phyloP scores from a whole-genome alignment of 163 green algal genomes.

The Chlamydomonas reinhardtii region DNA sequence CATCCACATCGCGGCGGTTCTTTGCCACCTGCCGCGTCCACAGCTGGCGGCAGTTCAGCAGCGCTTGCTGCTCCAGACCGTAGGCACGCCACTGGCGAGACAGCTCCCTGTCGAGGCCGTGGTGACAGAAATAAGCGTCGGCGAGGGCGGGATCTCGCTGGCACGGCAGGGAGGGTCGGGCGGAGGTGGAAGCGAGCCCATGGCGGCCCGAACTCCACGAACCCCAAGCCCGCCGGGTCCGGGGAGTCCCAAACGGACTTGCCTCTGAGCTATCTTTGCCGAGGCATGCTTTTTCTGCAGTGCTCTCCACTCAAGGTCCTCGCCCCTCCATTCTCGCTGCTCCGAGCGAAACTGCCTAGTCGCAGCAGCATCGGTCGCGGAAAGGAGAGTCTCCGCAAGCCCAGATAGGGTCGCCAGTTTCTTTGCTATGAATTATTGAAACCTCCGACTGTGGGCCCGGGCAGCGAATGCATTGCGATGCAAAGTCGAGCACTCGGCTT shows the following conservation, averaged over 20 bases:
- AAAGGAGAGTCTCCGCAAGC: no score
- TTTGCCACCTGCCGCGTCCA: conserved; percentile 74
- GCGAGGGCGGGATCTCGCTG: not conserved
- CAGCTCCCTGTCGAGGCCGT: not conserved
- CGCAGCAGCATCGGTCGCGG: no score
- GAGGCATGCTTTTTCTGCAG: not conserved
- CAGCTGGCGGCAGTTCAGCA: conserved; percentile 78
- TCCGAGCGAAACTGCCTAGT: not conserved
- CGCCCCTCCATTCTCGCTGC: not conserved
- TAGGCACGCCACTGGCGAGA: conserved; percentile 52
- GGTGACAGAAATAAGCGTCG: no score
- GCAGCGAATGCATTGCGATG: no score
- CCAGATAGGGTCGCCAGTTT: no score
- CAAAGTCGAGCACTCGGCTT: no score
- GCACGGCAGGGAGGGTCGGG: no score
- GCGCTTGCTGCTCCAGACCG: conserved; percentile 71
- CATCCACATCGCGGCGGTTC: conserved; percentile 75
- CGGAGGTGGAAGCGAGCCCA: no score
- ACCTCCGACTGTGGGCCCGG: no score
- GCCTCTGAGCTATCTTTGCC: not conserved
- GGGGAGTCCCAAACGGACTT: no score
- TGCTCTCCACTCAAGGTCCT: not conserved
- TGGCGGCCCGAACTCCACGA: not conserved
- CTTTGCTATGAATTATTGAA: no score
- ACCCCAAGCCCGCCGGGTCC: no score